A percentile compares a stretch with the other conserved stretches of the same genome.
Evolutionary conservation across 2,329 filamentous ascomycete species (phyloP).

Genomic region (Ramularia endophylla): DNA sequence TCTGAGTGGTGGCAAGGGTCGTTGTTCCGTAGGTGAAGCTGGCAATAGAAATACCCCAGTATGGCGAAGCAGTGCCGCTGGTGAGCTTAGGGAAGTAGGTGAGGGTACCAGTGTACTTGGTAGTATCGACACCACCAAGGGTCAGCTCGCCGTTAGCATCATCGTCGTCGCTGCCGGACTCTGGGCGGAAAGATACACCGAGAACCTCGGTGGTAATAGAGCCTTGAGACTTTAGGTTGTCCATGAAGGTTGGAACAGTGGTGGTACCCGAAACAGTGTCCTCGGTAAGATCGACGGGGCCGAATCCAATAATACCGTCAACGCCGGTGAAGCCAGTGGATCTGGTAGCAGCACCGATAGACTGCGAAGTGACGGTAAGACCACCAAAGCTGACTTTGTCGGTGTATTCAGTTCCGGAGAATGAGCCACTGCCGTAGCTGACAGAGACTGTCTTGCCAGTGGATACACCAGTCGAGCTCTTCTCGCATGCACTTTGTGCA

Average conservation of each 20-base stretch:
- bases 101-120: conserved; percentile 51
- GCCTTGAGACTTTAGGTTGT: conserved; percentile 14
- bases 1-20: conserved; percentile 24
- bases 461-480: conserved; percentile 13
- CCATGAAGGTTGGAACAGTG: conserved; percentile 20
- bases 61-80: conserved; percentile 51
- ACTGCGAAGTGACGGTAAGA: conserved; percentile 12
- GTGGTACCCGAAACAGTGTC: conserved; percentile 16
- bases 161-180: conserved; percentile 15
- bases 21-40: conserved; percentile 17
- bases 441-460: conserved; percentile 13
- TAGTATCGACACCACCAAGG: conserved; percentile 43
- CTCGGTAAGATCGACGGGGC: conserved; percentile 16
- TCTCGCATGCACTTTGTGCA: conserved; percentile 15
- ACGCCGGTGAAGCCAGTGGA: conserved; percentile 13
- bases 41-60: conserved; percentile 18
- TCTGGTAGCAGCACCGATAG: conserved; percentile 13
- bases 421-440: conserved; percentile 17
- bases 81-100: conserved; percentile 50
- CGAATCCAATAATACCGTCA: conserved; percentile 18
- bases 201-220: conserved; percentile 17
- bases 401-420: conserved; percentile 17
- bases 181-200: conserved; percentile 18
- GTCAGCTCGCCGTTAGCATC: conserved; percentile 18
- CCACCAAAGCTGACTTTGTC: conserved; percentile 15